Percentiles rank a stretch among this genome's conserved stretches.
Conservation (phyloP, 495 filamentous ascomycete species). For the Penicillium subrubescens region DNA sequence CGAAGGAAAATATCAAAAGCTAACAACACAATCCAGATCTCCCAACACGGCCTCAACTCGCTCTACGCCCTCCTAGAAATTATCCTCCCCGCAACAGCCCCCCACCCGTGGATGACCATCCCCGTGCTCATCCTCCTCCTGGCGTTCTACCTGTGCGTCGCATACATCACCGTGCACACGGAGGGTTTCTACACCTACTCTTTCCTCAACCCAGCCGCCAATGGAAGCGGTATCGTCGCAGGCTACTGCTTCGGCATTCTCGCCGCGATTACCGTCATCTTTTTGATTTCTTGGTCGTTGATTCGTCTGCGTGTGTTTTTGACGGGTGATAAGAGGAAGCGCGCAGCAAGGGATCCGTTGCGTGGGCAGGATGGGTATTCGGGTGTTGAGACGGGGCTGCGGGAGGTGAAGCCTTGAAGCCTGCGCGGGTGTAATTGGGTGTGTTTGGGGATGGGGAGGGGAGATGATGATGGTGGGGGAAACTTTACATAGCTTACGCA, state of each 20-base stretch:
- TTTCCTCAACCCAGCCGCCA: slow-evolving; percentile 64
- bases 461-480: not conserved
- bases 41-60: slow-evolving; percentile 73
- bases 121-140: slow-evolving; percentile 53
- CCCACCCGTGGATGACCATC: slow-evolving; percentile 47
- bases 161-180: slow-evolving; percentile 70
- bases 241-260: slow-evolving; percentile 61
- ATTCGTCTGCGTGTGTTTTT: slow-evolving; percentile 55
- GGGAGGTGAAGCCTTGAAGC: slow-evolving; percentile 19
- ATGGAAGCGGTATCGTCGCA: slow-evolving; percentile 44
- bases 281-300: slow-evolving; percentile 55
- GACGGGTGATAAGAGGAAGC: slow-evolving; percentile 33
- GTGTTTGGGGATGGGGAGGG: not conserved
- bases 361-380: not conserved
- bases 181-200: slow-evolving; percentile 73
- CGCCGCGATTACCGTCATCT: slow-evolving; percentile 63
- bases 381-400: not conserved
- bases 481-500: not conserved
- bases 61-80: slow-evolving; percentile 74
- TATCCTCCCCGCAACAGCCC: slow-evolving; percentile 59
- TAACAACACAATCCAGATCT: slow-evolving; percentile 48
- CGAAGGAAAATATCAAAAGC: not conserved
- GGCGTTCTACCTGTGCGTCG: slow-evolving; percentile 69
- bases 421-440: slow-evolving; percentile 10
- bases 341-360: slow-evolving; percentile 27